Base-by-base conservation (phyloP, 805 yeast genomes). In the Wickerhamiella musiphila region DNA sequence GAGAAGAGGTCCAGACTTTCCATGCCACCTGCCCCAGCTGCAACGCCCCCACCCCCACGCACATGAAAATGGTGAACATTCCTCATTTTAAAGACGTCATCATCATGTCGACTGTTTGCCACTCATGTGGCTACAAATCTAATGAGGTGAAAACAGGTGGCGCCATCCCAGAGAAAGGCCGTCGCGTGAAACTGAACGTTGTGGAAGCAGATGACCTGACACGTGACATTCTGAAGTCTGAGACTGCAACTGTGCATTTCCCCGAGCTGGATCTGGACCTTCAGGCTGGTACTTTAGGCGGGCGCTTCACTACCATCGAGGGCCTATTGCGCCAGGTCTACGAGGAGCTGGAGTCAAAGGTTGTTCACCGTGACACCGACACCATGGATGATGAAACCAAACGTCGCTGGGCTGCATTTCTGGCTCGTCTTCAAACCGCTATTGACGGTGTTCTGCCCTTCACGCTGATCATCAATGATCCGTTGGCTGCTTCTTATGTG, bases 131-230 rank as follows among this genome's bases (percentile, higher is more conserved):
- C 23, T 90, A 78, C 58, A 86, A 81, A 59, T 79, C 93, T 12
- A 90, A 90, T 52, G 99, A 90, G 56, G 98, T 90, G 42, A 90
- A 86, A 60, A 90, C 98, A 4, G 99, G 99, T 37, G 99, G 99
- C 46, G 92, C 77, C 6, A 76, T 90, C 29, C 95, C 98, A 20
- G 76, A 63, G 3, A 65, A 73, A 53, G 99, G 95, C 39, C 73
- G 73, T 41, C 72, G 65, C 39, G 68, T 83, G 38, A 64, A 75
- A 2, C 63, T 90, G 33, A 63, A 62, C 41, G 73, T 86, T 40
- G 83, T 78, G 37, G 96, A 86, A 43, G 73, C 83, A 2, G 93
- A 82, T 44, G 99, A 90, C 61, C 65, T 90, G 46, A 75, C 93
- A 23, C 73, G 99, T 60, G 98, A 90, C 53, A 77, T 90, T 35